Evolutionary conservation across 2,329 filamentous ascomycete genomes (phyloP).

Genomic region (Neofusicoccum parvum): DNA sequence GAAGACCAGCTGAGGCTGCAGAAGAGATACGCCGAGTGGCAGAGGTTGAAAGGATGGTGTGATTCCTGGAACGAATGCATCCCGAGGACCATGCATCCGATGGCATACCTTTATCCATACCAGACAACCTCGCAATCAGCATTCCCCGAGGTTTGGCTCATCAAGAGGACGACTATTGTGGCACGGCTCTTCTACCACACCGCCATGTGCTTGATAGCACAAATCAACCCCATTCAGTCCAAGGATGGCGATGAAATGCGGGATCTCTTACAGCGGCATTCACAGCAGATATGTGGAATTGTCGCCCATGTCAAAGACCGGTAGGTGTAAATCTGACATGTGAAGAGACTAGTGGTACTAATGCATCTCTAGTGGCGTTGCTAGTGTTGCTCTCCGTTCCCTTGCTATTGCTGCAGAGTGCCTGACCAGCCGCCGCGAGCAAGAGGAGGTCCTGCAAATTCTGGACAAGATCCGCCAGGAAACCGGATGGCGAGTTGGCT

Average conservation of each 20-base stretch:
- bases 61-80: conserved; percentile 79
- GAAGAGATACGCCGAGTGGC: conserved; percentile 74
- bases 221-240: conserved; percentile 72
- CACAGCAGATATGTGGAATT: conserved; percentile 86
- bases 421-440: conserved; percentile 68
- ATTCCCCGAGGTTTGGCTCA: conserved; percentile 88
- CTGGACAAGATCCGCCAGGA: conserved; percentile 74
- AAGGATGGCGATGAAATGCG: conserved; percentile 68
- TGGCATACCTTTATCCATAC: conserved; percentile 72
- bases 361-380: conserved; percentile 60
- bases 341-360: conserved; percentile 7
- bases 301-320: conserved; percentile 81
- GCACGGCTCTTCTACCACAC: conserved; percentile 89
- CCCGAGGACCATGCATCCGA: conserved; percentile 83
- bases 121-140: conserved; percentile 69
- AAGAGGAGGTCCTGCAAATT: conserved; percentile 78
- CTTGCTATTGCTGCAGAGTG: conserved; percentile 76
- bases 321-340: conserved; percentile 36
- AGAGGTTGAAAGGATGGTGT: conserved; percentile 75
- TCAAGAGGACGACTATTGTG: conserved; percentile 79
- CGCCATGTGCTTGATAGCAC: conserved; percentile 76
- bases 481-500: conserved; percentile 76
- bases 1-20: conserved; percentile 64
- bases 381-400: conserved; percentile 76
- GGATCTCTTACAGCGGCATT: conserved; percentile 70